phyloP scores from a whole-genome alignment of 192 early-diverging fungal species.

The Coemansia brasiliensis region DNA sequence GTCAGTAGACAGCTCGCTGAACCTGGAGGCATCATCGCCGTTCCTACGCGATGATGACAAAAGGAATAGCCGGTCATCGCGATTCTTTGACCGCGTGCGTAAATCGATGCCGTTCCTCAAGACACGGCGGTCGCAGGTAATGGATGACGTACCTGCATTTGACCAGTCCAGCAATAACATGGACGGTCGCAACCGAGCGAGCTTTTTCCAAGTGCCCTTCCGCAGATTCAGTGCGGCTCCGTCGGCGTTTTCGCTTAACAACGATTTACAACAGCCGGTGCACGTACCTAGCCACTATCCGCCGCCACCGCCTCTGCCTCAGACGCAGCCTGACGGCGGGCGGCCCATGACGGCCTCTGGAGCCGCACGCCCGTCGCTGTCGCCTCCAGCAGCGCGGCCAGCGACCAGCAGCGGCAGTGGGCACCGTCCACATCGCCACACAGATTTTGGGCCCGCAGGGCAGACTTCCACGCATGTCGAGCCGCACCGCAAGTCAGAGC shows the following conservation, averaged over 20 bases:
- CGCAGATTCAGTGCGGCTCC: conserved; percentile 49
- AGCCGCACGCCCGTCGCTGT: conserved; percentile 14
- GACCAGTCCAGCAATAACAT: conserved; percentile 37
- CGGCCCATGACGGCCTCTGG: conserved; percentile 34
- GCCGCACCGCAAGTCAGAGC: conserved; percentile 44
- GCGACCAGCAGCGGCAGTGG: conserved; percentile 33
- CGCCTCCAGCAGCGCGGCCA: conserved; percentile 27
- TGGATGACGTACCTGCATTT: conserved; percentile 39
- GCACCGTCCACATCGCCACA: conserved; percentile 37
- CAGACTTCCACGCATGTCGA: conserved; percentile 9
- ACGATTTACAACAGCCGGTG: conserved; percentile 12
- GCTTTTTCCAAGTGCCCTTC: conserved; percentile 49
- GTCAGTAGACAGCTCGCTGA: conserved; percentile 46
- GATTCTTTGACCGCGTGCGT: conserved; percentile 45
- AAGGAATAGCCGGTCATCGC: conserved; percentile 43
- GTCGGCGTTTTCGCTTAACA: conserved; percentile 36
- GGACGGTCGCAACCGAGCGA: conserved; percentile 34
- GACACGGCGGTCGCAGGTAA: conserved; percentile 36
- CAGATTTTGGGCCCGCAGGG: conserved; percentile 35
- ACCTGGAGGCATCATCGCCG: conserved; percentile 48
- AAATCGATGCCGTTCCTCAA: conserved; percentile 57
- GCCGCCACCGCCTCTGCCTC: conserved; percentile 16
- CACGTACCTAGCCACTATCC: conserved; percentile 39
- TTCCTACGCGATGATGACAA: conserved; percentile 47
- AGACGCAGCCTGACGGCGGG: conserved; percentile 4